Base-by-base conservation (phyloP, 805 yeast genomes). In the Wickerhamomyces rabaulensis region DNA sequence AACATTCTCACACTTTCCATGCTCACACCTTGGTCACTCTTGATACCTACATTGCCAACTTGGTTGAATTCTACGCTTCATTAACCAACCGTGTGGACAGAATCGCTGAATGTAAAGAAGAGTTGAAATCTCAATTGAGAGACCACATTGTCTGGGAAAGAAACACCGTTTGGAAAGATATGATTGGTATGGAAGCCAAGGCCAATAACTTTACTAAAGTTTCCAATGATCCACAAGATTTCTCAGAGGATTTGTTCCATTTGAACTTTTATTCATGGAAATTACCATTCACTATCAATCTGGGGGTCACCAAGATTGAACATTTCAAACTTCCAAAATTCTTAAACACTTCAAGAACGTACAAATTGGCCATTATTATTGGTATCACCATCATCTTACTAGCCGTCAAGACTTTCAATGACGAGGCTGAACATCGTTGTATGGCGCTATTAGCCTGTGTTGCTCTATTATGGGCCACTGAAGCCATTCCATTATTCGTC, bases 121-220 rank as follows among this genome's bases (percentile, higher is more conserved):
- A 80, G 56, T 66, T 83, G 51, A 78, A 79, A 46, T 73, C 82
- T 2, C 79, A 75, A 51, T 68, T 92, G 52, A 77, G 96, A 49
- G 97, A 92, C 58, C 95, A 90, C 62, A 87, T 91, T 41, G 96
- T 91, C 17, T 92, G 96, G 95, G 97, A 91, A 67, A 78, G 98
- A 66, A 87, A 87, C 61, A 91, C 96, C 0, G 96, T 90, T 17
- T 91, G 98, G 98, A 82, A 94, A 57, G 97, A 91, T 62, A 82
- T 92, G 84, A 78, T 91, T 52, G 92, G 94, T 7, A 68, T 91
- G 58, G 95, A 88, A 60, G 72, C 92, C 48, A 83, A 87, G 52
- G 71, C 86, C 2, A 64, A 63, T 44, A 60, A 57, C 15, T 55
- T 55, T 26, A 67, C 67, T 31, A 66, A 70, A 36, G 69, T 67